Percentiles rank a stretch among this genome's conserved stretches.
These are phyloP conservation scores for Saraca asoca DNA, from an alignment of 331 rosid genomes.

Conservation along the genomic window DNA sequence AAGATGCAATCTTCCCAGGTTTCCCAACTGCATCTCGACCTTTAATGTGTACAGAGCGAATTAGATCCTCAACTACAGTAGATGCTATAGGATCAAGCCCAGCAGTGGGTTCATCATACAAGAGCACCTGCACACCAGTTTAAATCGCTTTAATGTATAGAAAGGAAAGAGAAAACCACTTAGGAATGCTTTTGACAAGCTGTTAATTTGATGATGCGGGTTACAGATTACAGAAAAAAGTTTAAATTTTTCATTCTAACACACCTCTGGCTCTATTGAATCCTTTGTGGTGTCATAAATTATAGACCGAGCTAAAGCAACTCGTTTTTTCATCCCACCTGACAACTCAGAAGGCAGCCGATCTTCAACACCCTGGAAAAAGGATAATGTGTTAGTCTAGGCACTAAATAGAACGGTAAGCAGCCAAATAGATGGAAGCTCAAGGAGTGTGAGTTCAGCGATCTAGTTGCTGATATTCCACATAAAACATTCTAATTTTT, in stretches of 20 bases:
- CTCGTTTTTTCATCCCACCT: constrained; percentile 99
- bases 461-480: neutral
- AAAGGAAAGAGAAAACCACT: constrained; percentile 15
- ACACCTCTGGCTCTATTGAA: constrained; percentile 91
- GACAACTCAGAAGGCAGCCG: constrained; percentile 94
- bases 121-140: constrained; percentile 63
- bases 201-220: constrained; percentile 15
- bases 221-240: neutral
- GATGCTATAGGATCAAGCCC: constrained; percentile 99
- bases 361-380: constrained; percentile 79
- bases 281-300: constrained; percentile 72
- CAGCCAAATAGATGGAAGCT: neutral
- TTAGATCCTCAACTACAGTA: constrained; percentile 96
- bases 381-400: constrained; percentile 11
- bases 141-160: constrained; percentile 22
- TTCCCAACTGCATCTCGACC: constrained; percentile 65
- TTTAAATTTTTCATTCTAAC: constrained; percentile 29
- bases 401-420: constrained; percentile 1
- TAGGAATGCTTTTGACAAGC: neutral
- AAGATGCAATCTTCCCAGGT: constrained; percentile 86
- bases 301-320: constrained; percentile 94
- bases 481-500: too few relatives aligned
- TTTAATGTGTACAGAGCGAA: constrained; percentile 88
- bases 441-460: neutral
- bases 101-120: constrained; percentile 97